A percentile compares a stretch with the other conserved stretches of the same genome.
Conservation (phyloP, 1,284 basidiomycete genomes). For the Violaceomyces palustris region DNA sequence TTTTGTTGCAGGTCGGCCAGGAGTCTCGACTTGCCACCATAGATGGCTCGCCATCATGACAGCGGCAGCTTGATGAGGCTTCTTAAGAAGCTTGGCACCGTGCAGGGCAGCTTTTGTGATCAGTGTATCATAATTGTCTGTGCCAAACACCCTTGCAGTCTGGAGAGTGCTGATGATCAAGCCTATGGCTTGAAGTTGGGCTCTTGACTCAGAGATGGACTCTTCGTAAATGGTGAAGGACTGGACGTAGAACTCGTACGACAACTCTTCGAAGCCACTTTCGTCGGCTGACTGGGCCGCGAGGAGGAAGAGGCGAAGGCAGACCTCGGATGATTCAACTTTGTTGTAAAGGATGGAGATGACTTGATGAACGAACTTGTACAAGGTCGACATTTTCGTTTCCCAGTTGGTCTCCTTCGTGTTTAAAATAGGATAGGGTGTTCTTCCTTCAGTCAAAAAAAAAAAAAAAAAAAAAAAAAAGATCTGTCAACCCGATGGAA, state of each 20-base stretch:
- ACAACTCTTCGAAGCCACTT: conserved; percentile 46
- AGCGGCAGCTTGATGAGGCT: conserved; percentile 51
- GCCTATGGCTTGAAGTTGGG: conserved; percentile 47
- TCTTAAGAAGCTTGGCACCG: conserved; percentile 50
- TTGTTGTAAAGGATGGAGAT: conserved; percentile 48
- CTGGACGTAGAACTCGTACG: conserved; percentile 52
- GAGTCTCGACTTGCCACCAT: conserved; percentile 48
- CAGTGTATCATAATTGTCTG: conserved; percentile 49
- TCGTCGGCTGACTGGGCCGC: conserved; percentile 49
- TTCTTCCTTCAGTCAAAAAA: background rate
- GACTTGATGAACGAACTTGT: conserved; percentile 51
- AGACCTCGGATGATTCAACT: conserved; percentile 48
- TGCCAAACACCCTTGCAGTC: conserved; percentile 42
- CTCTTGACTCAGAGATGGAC: conserved; percentile 47
- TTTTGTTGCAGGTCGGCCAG: conserved; percentile 18
- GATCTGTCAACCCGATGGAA: background rate
- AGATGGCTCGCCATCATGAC: conserved; percentile 52
- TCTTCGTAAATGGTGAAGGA: conserved; percentile 52
- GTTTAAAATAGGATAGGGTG: background rate
- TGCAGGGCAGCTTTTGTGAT: conserved; percentile 51
- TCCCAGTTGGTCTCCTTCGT: conserved; percentile 42
- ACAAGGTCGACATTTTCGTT: conserved; percentile 46
- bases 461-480: no score
- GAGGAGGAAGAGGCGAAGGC: conserved; percentile 44
- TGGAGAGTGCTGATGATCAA: conserved; percentile 47